Evolutionary conservation across 2,329 filamentous ascomycete species (phyloP).

Genomic region (Fusarium azukiicola): DNA sequence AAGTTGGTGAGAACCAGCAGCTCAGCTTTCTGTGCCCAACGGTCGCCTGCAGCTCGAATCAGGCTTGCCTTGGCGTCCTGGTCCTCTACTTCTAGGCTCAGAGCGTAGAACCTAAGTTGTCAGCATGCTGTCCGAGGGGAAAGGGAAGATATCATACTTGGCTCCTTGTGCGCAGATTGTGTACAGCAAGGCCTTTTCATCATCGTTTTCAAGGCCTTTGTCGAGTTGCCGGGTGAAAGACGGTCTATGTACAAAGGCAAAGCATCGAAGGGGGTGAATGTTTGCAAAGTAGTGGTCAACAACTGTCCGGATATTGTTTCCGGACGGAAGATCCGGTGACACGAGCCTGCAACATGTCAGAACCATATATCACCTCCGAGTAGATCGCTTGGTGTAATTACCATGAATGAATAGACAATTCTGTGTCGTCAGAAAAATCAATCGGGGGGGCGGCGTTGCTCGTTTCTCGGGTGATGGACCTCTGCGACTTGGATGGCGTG

Average conservation of each 20-base stretch:
- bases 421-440: slow-evolving; percentile 53
- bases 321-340: slow-evolving; percentile 57
- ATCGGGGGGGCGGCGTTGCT: slow-evolving; percentile 47
- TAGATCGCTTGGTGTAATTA: slow-evolving; percentile 8
- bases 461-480: slow-evolving; percentile 48
- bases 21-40: slow-evolving; percentile 64
- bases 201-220: slow-evolving; percentile 60
- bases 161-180: slow-evolving; percentile 64
- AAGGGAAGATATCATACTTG: slow-evolving; percentile 54
- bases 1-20: slow-evolving; percentile 61
- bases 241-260: slow-evolving; percentile 65
- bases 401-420: slow-evolving; percentile 54
- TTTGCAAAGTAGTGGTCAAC: slow-evolving; percentile 65
- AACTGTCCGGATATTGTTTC: slow-evolving; percentile 60
- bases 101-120: slow-evolving; percentile 59
- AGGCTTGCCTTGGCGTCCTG: slow-evolving; percentile 54
- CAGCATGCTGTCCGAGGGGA: slow-evolving; percentile 19
- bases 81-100: slow-evolving; percentile 57
- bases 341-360: slow-evolving; percentile 56
- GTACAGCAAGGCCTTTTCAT: slow-evolving; percentile 62
- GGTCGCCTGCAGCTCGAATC: slow-evolving; percentile 60
- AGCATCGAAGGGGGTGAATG: slow-evolving; percentile 65
- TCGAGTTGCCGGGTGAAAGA: slow-evolving; percentile 64
- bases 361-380: background rate
- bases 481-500: slow-evolving; percentile 37